A percentile compares a stretch with the other conserved stretches of the same genome.
Conservation (phyloP, 2,329 filamentous ascomycete genomes). For the Nannizziopsis arthrosporioides region DNA sequence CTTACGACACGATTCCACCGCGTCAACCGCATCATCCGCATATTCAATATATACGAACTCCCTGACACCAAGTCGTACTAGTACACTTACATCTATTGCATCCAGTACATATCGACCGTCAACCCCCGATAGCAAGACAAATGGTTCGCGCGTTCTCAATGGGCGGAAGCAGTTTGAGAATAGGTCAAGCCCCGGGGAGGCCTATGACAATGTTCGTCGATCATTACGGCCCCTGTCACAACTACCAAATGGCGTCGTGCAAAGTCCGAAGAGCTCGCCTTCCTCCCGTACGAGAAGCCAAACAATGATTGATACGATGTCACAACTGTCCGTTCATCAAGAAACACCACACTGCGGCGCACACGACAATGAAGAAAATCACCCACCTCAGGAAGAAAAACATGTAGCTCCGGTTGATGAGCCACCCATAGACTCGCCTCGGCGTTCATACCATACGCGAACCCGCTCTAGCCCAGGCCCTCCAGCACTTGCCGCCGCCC, state of each 20-base stretch:
- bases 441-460: slow-evolving; percentile 22
- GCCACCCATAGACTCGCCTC: slow-evolving; percentile 19
- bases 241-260: slow-evolving; percentile 43
- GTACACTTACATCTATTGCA: slow-evolving; percentile 60
- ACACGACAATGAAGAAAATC: slow-evolving; percentile 13
- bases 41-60: slow-evolving; percentile 41
- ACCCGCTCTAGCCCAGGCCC: slow-evolving; percentile 24
- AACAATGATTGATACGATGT: slow-evolving; percentile 47
- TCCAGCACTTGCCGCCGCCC: slow-evolving; percentile 20
- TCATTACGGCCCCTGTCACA: slow-evolving; percentile 65
- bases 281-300: slow-evolving; percentile 45
- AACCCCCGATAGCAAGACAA: slow-evolving; percentile 5
- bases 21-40: slow-evolving; percentile 44
- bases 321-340: background rate
- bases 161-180: slow-evolving; percentile 39
- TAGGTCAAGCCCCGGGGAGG: slow-evolving; percentile 44
- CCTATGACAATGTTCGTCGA: slow-evolving; percentile 62
- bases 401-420: background rate
- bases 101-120: slow-evolving; percentile 32
- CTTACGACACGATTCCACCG: slow-evolving; percentile 43
- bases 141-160: background rate
- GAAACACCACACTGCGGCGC: background rate
- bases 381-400: slow-evolving; percentile 21
- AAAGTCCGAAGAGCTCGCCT: slow-evolving; percentile 23
- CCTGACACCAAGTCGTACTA: slow-evolving; percentile 47